These are phyloP conservation scores for Yamadazyma kanchanaburiensis DNA, from an alignment of 1,139 yeast species.

Conservation along the genomic window DNA sequence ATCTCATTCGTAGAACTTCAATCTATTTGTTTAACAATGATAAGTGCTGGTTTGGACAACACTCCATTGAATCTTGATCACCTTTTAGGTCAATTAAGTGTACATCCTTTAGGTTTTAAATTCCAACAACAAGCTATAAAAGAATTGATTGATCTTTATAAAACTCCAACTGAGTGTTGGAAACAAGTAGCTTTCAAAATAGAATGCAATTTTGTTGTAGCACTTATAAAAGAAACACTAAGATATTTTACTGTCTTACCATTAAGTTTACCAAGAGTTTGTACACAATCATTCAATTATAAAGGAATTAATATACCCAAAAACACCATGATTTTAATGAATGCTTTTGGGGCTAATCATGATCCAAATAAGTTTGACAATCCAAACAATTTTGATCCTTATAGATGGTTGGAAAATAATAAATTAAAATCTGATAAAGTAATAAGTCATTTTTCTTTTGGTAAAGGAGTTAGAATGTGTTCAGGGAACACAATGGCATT, in stretches of 20 bases:
- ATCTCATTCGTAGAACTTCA: slow-evolving; percentile 39
- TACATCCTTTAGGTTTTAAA: slow-evolving; percentile 36
- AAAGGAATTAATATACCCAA: slow-evolving; percentile 44
- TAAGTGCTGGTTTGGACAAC: slow-evolving; percentile 78
- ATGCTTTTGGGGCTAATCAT: slow-evolving; percentile 70
- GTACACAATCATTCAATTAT: slow-evolving; percentile 47
- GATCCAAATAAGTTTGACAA: slow-evolving; percentile 45
- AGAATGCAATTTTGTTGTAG: slow-evolving; percentile 48
- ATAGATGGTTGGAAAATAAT: slow-evolving; percentile 47
- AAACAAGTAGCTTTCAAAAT: slow-evolving; percentile 28
- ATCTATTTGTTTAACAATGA: slow-evolving; percentile 70
- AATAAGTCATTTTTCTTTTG: slow-evolving; percentile 57
- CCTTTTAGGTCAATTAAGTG: slow-evolving; percentile 60
- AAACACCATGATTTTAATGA: slow-evolving; percentile 59
- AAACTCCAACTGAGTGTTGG: slow-evolving; percentile 43
- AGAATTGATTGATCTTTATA: slow-evolving; percentile 28
- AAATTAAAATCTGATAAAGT: slow-evolving; percentile 17
- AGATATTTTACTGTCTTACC: slow-evolving; percentile 67
- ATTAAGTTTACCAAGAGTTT: slow-evolving; percentile 58
- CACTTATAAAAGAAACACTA: slow-evolving; percentile 61
- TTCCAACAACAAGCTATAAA: slow-evolving; percentile 42
- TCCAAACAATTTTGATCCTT: slow-evolving; percentile 56
- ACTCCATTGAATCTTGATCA: slow-evolving; percentile 63
- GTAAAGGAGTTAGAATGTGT: slow-evolving; percentile 69
- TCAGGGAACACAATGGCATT: slow-evolving; percentile 62